Percentiles rank a stretch among this genome's conserved stretches.
Evolutionary conservation across 495 filamentous ascomycete species (phyloP).

Genomic region (Aspergillus cavernicola): DNA sequence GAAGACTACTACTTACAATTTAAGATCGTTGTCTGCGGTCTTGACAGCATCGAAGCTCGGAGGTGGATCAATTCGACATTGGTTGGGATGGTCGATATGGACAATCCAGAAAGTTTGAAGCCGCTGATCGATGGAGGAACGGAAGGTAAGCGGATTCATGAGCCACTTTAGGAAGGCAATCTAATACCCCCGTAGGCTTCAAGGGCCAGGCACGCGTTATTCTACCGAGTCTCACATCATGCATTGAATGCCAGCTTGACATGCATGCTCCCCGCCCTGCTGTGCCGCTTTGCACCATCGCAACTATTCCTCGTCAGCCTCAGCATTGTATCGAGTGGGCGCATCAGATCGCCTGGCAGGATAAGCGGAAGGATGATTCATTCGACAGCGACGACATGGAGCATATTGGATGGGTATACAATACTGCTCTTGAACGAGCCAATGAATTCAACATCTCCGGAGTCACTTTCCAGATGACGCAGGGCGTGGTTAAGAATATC

Average conservation of each 20-base stretch:
- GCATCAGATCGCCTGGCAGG: constrained; percentile 78
- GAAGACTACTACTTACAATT: constrained; percentile 99
- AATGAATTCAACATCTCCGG: constrained; percentile 87
- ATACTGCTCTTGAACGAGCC: constrained; percentile 75
- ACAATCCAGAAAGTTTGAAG: constrained; percentile 77
- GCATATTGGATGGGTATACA: constrained; percentile 95
- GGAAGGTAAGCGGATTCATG: constrained; percentile 56
- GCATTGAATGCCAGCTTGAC: constrained; percentile 97
- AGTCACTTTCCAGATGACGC: constrained; percentile 93
- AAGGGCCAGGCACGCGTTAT: constrained; percentile 96
- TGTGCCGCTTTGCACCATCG: constrained; percentile 94
- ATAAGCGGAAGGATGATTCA: constrained; percentile 51
- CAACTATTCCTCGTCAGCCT: constrained; percentile 93
- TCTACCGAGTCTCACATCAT: constrained; percentile 84
- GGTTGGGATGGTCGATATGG: constrained; percentile 79
- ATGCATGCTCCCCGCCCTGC: constrained; percentile 94
- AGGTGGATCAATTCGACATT: constrained; percentile 98
- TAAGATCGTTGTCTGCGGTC: constrained; percentile 86
- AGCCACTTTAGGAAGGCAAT: background rate
- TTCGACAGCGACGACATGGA: constrained; percentile 96
- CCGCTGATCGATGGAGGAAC: constrained; percentile 96
- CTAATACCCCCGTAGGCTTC: constrained; percentile 58
- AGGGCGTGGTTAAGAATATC: constrained; percentile 99
- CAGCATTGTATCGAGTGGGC: constrained; percentile 99
- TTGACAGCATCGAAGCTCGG: constrained; percentile 95